These are phyloP conservation scores for Clarireedia paspali DNA, from an alignment of 2,329 filamentous ascomycete genomes.

Conservation along the genomic window DNA sequence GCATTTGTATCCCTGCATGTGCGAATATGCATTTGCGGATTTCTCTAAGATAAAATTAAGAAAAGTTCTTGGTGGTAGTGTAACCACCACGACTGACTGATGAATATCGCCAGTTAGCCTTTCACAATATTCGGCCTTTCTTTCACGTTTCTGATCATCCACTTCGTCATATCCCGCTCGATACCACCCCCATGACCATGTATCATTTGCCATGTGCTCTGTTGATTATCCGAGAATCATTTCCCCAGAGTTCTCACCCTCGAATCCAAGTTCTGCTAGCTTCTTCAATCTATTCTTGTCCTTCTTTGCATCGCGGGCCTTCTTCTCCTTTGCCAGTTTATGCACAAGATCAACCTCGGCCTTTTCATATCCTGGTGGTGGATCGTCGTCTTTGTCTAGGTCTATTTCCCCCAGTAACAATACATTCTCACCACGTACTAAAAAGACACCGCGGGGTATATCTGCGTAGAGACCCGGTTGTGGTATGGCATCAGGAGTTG, in stretches of 20 bases:
- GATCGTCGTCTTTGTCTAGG: slow-evolving; percentile 88
- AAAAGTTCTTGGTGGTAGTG: slow-evolving; percentile 3
- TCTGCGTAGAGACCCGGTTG: slow-evolving; percentile 65
- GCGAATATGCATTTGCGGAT: neutral
- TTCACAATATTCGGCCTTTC: slow-evolving; percentile 11
- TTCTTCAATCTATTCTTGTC: slow-evolving; percentile 69
- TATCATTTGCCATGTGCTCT: neutral
- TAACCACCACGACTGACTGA: slow-evolving; percentile 8
- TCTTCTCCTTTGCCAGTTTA: slow-evolving; percentile 64
- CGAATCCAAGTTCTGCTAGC: slow-evolving; percentile 73
- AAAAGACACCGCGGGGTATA: slow-evolving; percentile 75
- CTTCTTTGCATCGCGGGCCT: slow-evolving; percentile 57
- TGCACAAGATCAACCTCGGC: slow-evolving; percentile 65
- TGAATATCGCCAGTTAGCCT: slow-evolving; percentile 9
- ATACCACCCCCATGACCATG: neutral
- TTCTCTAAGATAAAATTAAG: slow-evolving; percentile 1
- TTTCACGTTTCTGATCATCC: slow-evolving; percentile 7
- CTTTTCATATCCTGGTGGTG: slow-evolving; percentile 58
- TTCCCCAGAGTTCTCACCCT: slow-evolving; percentile 76
- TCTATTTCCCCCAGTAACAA: slow-evolving; percentile 92
- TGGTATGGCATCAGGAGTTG: slow-evolving; percentile 21
- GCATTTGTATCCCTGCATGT: neutral
- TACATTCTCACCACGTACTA: slow-evolving; percentile 96
- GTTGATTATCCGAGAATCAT: slow-evolving; percentile 50
- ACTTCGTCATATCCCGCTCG: slow-evolving; percentile 18